Conservation (phyloP, 139 green algal genomes). For the Limnomonas spitsbergensis region DNA sequence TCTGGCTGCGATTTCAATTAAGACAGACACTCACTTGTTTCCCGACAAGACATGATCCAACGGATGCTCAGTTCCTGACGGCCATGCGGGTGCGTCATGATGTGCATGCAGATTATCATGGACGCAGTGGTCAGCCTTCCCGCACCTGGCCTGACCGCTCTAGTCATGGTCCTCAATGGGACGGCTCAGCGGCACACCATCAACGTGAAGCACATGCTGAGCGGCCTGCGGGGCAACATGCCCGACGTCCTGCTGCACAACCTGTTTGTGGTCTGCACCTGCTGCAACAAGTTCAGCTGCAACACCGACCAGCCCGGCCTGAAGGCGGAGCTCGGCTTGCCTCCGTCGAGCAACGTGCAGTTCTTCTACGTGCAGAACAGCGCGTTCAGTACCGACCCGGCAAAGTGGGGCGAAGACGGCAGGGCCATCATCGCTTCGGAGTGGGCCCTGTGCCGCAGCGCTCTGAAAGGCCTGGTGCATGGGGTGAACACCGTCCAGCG, state of each 20-base stretch:
- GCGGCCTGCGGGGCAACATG: background rate
- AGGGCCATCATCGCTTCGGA: no score
- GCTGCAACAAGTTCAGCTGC: background rate
- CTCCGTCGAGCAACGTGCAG: background rate
- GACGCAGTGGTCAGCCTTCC: background rate
- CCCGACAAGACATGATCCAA: no score
- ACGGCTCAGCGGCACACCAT: background rate
- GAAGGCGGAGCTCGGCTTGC: background rate
- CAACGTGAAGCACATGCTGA: constrained; percentile 1
- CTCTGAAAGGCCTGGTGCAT: no score
- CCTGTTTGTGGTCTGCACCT: constrained; percentile 1
- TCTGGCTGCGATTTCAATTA: no score
- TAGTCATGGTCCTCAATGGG: background rate
- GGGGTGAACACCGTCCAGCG: no score
- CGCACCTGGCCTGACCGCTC: background rate
- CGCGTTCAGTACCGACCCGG: background rate
- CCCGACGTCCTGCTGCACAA: background rate
- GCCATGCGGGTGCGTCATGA: no score
- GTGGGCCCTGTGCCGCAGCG: no score
- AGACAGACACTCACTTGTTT: no score
- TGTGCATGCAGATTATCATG: background rate
- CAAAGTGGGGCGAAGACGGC: background rate
- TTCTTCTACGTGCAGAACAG: constrained; percentile 6
- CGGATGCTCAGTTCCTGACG: no score
- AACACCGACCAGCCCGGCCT: background rate